Evolutionary conservation across 2,329 filamentous ascomycete species (phyloP), one percentile per base, ranked within the genome.

Genomic region (Talaromyces sp.): DNA sequence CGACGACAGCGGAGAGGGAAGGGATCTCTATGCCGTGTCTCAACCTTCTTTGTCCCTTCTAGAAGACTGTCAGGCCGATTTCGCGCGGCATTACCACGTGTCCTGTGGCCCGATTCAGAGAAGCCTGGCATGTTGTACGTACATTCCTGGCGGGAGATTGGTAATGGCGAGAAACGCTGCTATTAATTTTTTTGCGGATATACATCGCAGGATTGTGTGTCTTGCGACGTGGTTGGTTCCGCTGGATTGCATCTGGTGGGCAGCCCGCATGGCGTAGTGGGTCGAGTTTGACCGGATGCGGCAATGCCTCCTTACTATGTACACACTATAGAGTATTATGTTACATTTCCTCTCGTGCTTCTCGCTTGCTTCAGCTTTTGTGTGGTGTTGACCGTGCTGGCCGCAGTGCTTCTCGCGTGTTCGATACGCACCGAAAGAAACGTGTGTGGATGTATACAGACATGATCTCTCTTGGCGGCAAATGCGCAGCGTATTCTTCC

Each of bases 31-130:
- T 31, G 27, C 27, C 27, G 27, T 56, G 33, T 33, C 31, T 14
- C 13, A 13, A 6, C 48, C 45, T 47, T 47, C 22, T 19, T 58
- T 14, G 9, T n/a, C n/a, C n/a, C 14, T 59, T 59, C 56, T 59
- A 59, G 56, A 59, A 59, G 52, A 13, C 52, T 56, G 16, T 37
- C 52, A 33, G 19, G 56, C 33, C 35, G 33, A 41, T 22, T 41
- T 58, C 54, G 35, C 56, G 56, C 56, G 56, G 37, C 39, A 6
- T 33, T 16, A 45, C 56, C 56, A 59, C 56, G 56, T 59, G 56
- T 45, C 39, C 27, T 14, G 3, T 45, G 56, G 6, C 56, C 56
- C 56, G 39, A 43, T 45, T 45, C 39, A 39, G 56, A 22, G 8
- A 54, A 54, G 22, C 11, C 7, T 19, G 13, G 19, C 5, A 54